Base-by-base conservation (phyloP, 257 asterid species). In the Solanum virginianum region DNA sequence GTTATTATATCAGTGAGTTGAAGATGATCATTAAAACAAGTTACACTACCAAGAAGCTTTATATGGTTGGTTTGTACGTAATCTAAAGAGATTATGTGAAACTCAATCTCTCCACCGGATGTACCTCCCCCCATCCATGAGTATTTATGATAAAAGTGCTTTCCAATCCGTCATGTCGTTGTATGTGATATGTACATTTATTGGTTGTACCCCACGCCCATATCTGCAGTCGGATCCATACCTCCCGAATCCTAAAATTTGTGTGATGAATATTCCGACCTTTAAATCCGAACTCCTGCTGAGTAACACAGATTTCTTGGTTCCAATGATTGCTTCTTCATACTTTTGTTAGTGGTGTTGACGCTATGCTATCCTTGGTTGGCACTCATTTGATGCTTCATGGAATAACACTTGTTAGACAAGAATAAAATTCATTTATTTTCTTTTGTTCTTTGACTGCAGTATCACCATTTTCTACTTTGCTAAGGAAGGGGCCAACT, bases 391-490 rank as follows among this genome's bases (percentile, higher is more conserved):
- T 47, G 41, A 49, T 75, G 43, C 8, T 75, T 49, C 62, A 4
- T 75, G 41, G 41, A 49, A 10, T 14, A 49, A 12, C 62, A 49
- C 17, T 75, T 49, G 2, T 22, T 49, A 75, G 81, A 47, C 60
- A 8, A 49, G 22, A 75, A 49, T 14, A 15, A 75, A 6, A 75
- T 49, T 24, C 41, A 8, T 22, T 49, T 77, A 10, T 26, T 16
- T 86, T 22, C n/a, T 84, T 60, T 87, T 85, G 60, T 41, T 57
- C 82, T 83, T 85, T 20, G 84, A 59, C 89, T 86, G 86, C 91
- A 96, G 99, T 81, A 94, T 96, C 83, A 93, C 97, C 29, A 90
- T 94, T 84, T 91, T 89, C 86, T 96, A 94, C 83, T 96, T 93
- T 85, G 97, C 95, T 53, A 96, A 96, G 92, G 99, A 93, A 89